Base-by-base conservation (phyloP, 2,329 filamentous ascomycete genomes). In the Parastagonospora nodorum region DNA sequence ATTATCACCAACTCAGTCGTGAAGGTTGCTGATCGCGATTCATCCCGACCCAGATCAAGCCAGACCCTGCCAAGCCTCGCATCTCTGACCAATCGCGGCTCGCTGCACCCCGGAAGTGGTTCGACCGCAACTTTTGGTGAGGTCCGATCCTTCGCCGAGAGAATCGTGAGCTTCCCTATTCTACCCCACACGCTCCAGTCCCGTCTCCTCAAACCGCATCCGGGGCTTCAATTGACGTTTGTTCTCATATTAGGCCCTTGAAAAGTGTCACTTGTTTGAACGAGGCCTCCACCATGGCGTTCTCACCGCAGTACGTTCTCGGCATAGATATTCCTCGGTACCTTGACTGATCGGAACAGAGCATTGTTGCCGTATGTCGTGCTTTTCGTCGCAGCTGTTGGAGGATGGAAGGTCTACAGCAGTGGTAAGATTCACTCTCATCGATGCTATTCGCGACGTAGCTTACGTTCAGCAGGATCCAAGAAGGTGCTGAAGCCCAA, bases 251-350 rank as follows among this genome's bases (percentile, higher is more conserved):
- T 42, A 31, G 24, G 37, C 24, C 15, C 31, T 33, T 15, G 15
- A 15, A 16, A 16, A 12, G 24, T 2, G 31, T 12, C 8, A 2
- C 36, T 37, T 12, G 28, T 29, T 10, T 12, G 9, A 12, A 43
- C 29, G 30, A 27, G 28, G 28, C 30, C 32, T 42, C 33, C 38
- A 53, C 46, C 29, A 66, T 67, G 62, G 48, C 51, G 47, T 45
- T 54, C 8, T 47, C 63, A 81, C 86, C 81, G 61, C 80, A 86
- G 66, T 90, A 88, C 69, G 76, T 93, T 70, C 85, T 91, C 75
- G 89, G 88, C 69, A 84, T 95, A 66, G 92, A 93, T 74, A 87
- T 95, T 67, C 92, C 92, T 88, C 87, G n/a, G 85, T 82, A 52
- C 83, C 96, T 31, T 77, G 96, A 53, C 78, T 97, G 53, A 75